Evolutionary conservation across 192 early-diverging fungal genomes (phyloP).

Genomic region (Jimgerdemannia flammicorona): DNA sequence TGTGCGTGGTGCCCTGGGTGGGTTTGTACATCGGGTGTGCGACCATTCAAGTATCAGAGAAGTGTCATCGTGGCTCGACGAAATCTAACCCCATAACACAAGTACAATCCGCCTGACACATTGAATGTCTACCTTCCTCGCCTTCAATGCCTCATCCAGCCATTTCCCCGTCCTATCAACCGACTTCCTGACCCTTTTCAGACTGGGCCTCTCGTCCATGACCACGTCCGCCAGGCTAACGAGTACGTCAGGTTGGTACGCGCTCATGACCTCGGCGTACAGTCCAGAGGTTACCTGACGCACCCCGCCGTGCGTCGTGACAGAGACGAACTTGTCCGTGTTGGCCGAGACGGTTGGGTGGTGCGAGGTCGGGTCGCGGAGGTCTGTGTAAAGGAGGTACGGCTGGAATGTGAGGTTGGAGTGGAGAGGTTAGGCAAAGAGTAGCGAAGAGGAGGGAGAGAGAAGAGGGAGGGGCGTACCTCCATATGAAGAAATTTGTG

Average conservation of each 20-base stretch:
- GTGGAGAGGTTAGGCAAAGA: background rate
- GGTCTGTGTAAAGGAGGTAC: slow-evolving; percentile 42
- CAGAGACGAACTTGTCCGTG: slow-evolving; percentile 47
- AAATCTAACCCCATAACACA: background rate
- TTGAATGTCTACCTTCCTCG: slow-evolving; percentile 24
- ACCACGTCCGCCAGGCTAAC: slow-evolving; percentile 39
- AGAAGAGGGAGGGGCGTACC: slow-evolving; percentile 1
- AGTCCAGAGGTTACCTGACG: slow-evolving; percentile 44
- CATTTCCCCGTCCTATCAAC: slow-evolving; percentile 46
- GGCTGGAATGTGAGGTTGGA: slow-evolving; percentile 7
- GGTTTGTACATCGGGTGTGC: background rate
- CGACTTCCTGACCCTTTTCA: slow-evolving; percentile 39
- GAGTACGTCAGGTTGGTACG: slow-evolving; percentile 45
- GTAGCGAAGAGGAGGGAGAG: background rate
- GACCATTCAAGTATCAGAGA: too few species aligned
- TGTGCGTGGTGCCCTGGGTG: slow-evolving; percentile 19
- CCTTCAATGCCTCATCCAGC: slow-evolving; percentile 37
- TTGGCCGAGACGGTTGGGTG: slow-evolving; percentile 29
- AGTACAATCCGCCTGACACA: background rate
- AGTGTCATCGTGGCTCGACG: too few species aligned
- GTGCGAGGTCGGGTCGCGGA: slow-evolving; percentile 40
- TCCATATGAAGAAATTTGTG: slow-evolving; percentile 46
- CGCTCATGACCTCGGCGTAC: slow-evolving; percentile 34
- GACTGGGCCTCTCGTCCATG: slow-evolving; percentile 28
- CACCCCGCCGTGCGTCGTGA: slow-evolving; percentile 44